Evolutionary conservation across 148 eudicot species (phyloP), one percentile per base, ranked within the genome.

Genomic region (Oxyria digyna): DNA sequence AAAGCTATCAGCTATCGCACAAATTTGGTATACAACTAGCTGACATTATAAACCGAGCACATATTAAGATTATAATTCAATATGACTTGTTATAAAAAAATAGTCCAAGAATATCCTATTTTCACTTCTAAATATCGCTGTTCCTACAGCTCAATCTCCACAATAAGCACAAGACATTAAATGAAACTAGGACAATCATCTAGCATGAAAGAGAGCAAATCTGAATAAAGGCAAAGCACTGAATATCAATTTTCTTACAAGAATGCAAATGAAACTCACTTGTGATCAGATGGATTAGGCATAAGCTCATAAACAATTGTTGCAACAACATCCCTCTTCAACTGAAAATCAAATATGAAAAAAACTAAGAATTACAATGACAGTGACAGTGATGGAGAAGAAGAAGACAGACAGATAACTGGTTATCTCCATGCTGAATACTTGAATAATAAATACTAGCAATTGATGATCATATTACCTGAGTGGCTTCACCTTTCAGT

Each of bases 201-300:
- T 67, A 18, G 71, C 42, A 62, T 23, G 29, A 50, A 20, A 4
- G 35, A 12, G 31, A 17, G 20, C 37, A 38, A n/a, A 29, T 5
- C 10, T 43, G 8, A 42, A 40, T 37, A 18, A 20, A 38, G 13
- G 17, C 37, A 65, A 48, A 37, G 8, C 24, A 0, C 11, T 64
- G 43, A 38, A 37, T 17, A 64, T 0, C 31, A 35, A 65, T 37
- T 26, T 0, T 65, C 27, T 37, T 65, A 35, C 3, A 37, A 37
- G 67, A 68, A 23, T 54, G 27, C 21, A 70, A 74, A 50, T 24
- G 78, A 69, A 65, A 78, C 95, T 78, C 81, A 90, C 99, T 94
- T 94, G 91, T 94, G 99, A 74, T 94, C 99, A 52, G 99, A 94
- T 70, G 99, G 99, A 77, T 94, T 94, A 11, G 97, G 99, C 89